Percentiles rank a stretch among this genome's conserved stretches.
phyloP scores from a whole-genome alignment of 73 alveolate species.

The Paraurostyla sp. region DNA sequence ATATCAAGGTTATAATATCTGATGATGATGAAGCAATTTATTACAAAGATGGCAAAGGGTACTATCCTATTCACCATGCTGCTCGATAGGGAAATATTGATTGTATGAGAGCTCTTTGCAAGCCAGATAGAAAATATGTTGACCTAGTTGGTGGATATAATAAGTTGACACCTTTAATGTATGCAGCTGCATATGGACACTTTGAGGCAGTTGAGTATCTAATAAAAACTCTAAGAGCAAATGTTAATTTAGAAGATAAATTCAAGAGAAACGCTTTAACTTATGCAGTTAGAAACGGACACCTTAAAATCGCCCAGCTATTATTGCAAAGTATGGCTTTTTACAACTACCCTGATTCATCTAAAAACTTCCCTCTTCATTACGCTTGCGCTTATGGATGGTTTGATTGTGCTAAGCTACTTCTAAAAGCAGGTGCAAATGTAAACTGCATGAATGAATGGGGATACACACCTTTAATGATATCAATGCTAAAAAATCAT shows the following conservation, averaged over 20 bases:
- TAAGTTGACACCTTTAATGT: conserved; percentile 66
- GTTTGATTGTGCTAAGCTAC: conserved; percentile 77
- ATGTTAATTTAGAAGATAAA: conserved; percentile 87
- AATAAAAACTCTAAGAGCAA: conserved; percentile 63
- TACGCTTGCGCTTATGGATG: conserved; percentile 56
- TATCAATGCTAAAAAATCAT: conserved; percentile 95
- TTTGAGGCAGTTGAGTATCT: conserved; percentile 76
- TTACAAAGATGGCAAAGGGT: neutral
- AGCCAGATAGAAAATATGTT: neutral
- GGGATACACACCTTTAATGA: conserved; percentile 91
- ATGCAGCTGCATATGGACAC: conserved; percentile 70
- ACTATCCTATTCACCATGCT: neutral
- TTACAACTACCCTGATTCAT: conserved; percentile 63
- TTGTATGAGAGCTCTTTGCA: conserved; percentile 1
- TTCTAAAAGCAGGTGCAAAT: conserved; percentile 83
- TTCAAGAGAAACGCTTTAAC: conserved; percentile 87
- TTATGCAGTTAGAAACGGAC: conserved; percentile 89
- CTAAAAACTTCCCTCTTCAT: neutral
- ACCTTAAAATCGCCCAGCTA: neutral
- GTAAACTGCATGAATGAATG: conserved; percentile 91
- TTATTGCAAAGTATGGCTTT: conserved; percentile 66
- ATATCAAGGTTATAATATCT: neutral
- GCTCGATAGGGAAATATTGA: neutral
- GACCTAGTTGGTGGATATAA: neutral
- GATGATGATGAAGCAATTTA: neutral